Evolutionary conservation across 805 yeast species (phyloP), one percentile per base, ranked within the genome.

Genomic region (Metschnikowia corniflorae): DNA sequence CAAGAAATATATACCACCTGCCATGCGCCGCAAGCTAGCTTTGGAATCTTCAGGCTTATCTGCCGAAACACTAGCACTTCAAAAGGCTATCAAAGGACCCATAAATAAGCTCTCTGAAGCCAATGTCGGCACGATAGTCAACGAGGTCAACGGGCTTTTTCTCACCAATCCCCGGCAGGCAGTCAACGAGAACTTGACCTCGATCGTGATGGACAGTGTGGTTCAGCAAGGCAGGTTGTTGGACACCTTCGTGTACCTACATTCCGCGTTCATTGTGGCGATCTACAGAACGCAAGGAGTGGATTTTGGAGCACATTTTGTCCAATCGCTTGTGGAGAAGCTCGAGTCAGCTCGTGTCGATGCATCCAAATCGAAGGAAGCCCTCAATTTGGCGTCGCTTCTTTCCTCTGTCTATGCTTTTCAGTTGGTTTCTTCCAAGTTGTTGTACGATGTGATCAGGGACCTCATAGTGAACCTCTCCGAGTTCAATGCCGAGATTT

Each of bases 21-120:
- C 95, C 0, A 58, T 84, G 39, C 73, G 97, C 40, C 71, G 76
- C 29, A 72, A 70, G 49, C 50, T 66, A 54, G 71, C 70, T 0
- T 43, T 72, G 40, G 72, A 69, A 32, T 50, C 48, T 0, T 60
- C 52, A 3, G 68, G 63, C 2, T 51, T 44, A 3, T 59, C 70
- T 2, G 54, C 55, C 13, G 78, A 72, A 37, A 54, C 68, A 6
- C 33, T 64, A 3, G 73, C 69, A 24, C 62, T 89, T 24, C 72
- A 73, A 36, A 77, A 79, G 49, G 63, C 77, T 5, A 73, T 89
- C 31, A 93, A 88, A 51, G 89, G 97, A 40, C 78, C 87, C 1
- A 66, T 93, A 51, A 93, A 93, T 58, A 82, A 80, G 58, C 70
- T 93, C n/a, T 84, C 96, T 1, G 97, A 91, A 50, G 79, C 94